phyloP scores from a whole-genome alignment of 306 rosid genomes.

The Oemleria cerasiformis region DNA sequence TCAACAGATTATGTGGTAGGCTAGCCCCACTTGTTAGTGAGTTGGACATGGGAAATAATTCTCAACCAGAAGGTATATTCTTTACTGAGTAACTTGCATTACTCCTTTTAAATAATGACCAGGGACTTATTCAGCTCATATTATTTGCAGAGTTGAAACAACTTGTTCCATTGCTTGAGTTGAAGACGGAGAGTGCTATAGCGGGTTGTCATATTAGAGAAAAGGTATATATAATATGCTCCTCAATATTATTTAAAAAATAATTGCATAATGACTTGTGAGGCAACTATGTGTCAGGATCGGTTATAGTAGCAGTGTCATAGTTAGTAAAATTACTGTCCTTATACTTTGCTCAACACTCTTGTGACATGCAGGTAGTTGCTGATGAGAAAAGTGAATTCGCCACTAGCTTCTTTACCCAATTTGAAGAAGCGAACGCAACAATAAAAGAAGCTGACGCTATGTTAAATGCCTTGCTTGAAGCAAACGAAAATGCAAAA shows the following conservation, averaged over 20 bases:
- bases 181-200: constrained; percentile 37
- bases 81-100: constrained; percentile 23
- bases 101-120: constrained; percentile 4
- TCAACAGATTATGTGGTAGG: constrained; percentile 40
- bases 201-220: constrained; percentile 26
- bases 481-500: constrained; percentile 76
- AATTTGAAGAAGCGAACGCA: constrained; percentile 69
- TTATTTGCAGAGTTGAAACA: constrained; percentile 52
- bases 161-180: constrained; percentile 31
- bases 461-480: constrained; percentile 66
- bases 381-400: constrained; percentile 29
- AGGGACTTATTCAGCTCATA: constrained; percentile 28
- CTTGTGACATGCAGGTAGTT: constrained; percentile 44
- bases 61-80: constrained; percentile 45
- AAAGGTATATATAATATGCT: constrained; percentile 41
- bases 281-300: neutral
- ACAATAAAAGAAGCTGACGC: constrained; percentile 81
- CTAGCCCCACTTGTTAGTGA: constrained; percentile 40
- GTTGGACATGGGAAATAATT: constrained; percentile 30
- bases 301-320: neutral
- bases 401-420: constrained; percentile 45
- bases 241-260: neutral
- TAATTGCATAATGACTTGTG: neutral
- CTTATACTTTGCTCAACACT: constrained; percentile 26
- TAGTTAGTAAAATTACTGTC: constrained; percentile 17